Base-by-base conservation (phyloP, 257 asterid species). In the Fraxinus pennsylvanica region DNA sequence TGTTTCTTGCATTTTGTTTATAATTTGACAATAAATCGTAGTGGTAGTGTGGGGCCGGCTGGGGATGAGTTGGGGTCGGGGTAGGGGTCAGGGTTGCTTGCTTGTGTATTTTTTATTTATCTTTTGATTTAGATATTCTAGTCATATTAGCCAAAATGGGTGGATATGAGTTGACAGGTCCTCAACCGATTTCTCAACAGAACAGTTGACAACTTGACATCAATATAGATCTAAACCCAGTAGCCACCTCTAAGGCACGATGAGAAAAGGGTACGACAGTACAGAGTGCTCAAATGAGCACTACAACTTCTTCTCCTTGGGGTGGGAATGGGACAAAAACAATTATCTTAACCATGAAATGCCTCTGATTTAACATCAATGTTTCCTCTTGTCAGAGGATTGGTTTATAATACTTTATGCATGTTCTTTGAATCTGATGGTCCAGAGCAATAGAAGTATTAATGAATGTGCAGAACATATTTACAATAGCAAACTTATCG, bases 11-110 rank as follows among this genome's bases (percentile, higher is more conserved):
- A 22, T 61, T 22, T 61, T 8, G 30, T 22, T 4, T 61, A 61
- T 61, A 61, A 61, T 61, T 61, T 61, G 32, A 61, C 30, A 61
- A 22, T n/a, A 61, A 61, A 61, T 61, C 9, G 68, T 61, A 61
- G 30, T 61, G 14, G 68, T 8, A 14, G 29, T 22, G 61, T 43
- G 50, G 61, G 61, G 61, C 21, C 0, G 4, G 15, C 50, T 43
- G 50, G 50, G 59, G 59, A 47, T 12, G 6, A 36, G 39, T 38
- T 7, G 43, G 43, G 43, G 43, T 38, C 8, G 45, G 45, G 21
- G 43, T 38, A 7, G 45, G 45, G 21, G 19, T 17, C 25, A 1
- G 0, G 30, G 30, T 59, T n/a, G 29, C 13, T 10, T 61, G 27
- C 17, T 61, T 21, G 15, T 61, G 32, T 10, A 5, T 21, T 61